Conservation (phyloP, 1,139 yeast genomes). For the Candida sojae region DNA sequence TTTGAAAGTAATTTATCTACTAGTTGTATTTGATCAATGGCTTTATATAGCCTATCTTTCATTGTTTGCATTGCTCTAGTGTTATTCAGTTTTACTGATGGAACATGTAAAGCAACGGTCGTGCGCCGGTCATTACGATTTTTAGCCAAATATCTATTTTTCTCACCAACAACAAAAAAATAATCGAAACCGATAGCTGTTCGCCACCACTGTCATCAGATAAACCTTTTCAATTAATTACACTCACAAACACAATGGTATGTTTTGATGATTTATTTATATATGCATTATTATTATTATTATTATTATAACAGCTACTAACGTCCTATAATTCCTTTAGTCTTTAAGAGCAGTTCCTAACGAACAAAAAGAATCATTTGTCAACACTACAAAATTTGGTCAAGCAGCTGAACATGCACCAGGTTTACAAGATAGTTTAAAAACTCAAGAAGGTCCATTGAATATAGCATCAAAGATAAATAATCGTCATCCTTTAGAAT, state of each 20-base stretch:
- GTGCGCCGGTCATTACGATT: background rate
- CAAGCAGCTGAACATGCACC: conserved; percentile 62
- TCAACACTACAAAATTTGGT: conserved; percentile 52
- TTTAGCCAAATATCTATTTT: background rate
- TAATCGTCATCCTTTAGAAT: conserved; percentile 85
- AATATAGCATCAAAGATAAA: conserved; percentile 69
- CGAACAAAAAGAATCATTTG: conserved; percentile 37
- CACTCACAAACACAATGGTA: background rate
- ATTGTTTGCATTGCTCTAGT: no score
- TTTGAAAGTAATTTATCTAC: no score
- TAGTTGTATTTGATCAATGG: no score
- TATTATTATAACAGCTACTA: background rate
- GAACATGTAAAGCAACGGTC: background rate
- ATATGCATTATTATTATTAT: no score
- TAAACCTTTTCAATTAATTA: no score
- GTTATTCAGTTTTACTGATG: no score
- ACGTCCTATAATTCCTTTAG: conserved; percentile 18
- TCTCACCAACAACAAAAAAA: background rate
- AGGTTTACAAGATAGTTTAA: conserved; percentile 58
- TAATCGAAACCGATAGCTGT: background rate
- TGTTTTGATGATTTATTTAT: background rate
- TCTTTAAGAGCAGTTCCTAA: conserved; percentile 55
- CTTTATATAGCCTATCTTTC: no score
- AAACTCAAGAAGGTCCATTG: conserved; percentile 59
- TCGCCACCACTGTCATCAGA: background rate